A percentile compares a stretch with the other conserved stretches of the same genome.
Evolutionary conservation across 2,329 filamentous ascomycete species (phyloP).

Genomic region (Aspergillus sp.): DNA sequence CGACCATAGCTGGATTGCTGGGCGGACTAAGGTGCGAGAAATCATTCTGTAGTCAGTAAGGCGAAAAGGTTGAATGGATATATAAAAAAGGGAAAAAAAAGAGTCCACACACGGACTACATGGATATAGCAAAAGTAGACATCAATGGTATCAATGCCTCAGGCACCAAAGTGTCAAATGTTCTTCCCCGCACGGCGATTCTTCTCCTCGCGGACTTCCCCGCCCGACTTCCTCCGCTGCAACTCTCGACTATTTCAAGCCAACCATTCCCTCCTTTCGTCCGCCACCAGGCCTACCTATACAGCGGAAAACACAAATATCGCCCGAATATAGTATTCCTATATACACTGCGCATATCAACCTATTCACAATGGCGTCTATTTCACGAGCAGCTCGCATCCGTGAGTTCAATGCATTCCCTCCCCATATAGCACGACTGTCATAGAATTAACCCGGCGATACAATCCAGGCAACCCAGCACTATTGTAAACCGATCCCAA

Average conservation of each 20-base stretch:
- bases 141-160: neutral
- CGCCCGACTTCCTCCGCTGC: conserved; percentile 7
- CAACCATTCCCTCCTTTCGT: neutral
- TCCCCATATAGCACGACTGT: neutral
- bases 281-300: neutral
- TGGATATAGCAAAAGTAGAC: neutral
- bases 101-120: neutral
- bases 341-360: neutral
- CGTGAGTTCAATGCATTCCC: conserved; percentile 18
- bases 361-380: conserved; percentile 15
- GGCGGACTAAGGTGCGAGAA: conserved; percentile 37
- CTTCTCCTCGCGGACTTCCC: conserved; percentile 13
- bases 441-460: conserved; percentile 9
- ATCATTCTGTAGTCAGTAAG: conserved; percentile 23
- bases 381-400: conserved; percentile 25
- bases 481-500: conserved; percentile 41
- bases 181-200: conserved; percentile 13
- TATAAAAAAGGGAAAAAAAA: neutral
- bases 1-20: conserved; percentile 35
- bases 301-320: neutral
- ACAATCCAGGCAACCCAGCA: conserved; percentile 43
- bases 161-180: conserved; percentile 9
- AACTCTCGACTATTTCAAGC: neutral
- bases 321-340: neutral
- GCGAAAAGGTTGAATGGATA: neutral